Base-by-base conservation (phyloP, 2,329 filamentous ascomycete species). In the Colletotrichum sojae region DNA sequence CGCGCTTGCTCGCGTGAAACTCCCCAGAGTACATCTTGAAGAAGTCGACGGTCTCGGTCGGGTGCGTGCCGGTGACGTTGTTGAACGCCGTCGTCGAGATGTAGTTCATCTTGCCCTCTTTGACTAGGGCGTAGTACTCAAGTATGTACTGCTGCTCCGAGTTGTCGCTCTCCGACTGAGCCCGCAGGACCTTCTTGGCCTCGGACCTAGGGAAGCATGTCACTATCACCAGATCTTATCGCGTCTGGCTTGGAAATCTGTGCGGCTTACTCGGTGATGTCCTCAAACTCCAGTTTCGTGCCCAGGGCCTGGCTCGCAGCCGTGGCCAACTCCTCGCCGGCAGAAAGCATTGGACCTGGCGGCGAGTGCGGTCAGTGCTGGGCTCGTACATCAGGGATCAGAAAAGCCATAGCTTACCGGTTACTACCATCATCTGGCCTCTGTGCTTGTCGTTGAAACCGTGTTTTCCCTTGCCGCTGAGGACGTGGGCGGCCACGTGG, bases 71-170 rank as follows among this genome's bases (percentile, higher is more conserved):
- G 2, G 84, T 86, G 36, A 86, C 80, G 62, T 86, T 80, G 62
- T 84, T 81, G 71, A 86, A 87, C 1, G 84, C 81, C 4, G 80
- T 82, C 1, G 85, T 87, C 2, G 84, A 77, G 71, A 87, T 83
- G 74, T 86, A 87, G 74, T 86, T 87, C 0, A 84, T 85, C 78
- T 86, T 87, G 18, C 85, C 85, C 71, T 86, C 84, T 53, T 83
- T 79, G 10, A 87, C 84, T 9, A 87, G 77, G 51, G 82, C 83
- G 75, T 86, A 87, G 75, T 86, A 87, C 71, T 88, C 84, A 5
- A 87, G 79, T 6, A 87, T 72, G 71, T 84, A 85, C 73, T 85
- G 72, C 62, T 81, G 78, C 75, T 87, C 84, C 0, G 81, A 80
- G 4, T 75, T 67, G 45, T 81, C 79, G 20, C 75, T 78, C 25